Conservation (phyloP, 225 moss, liverwort and hornwort genomes). For the Neckera pumila region DNA sequence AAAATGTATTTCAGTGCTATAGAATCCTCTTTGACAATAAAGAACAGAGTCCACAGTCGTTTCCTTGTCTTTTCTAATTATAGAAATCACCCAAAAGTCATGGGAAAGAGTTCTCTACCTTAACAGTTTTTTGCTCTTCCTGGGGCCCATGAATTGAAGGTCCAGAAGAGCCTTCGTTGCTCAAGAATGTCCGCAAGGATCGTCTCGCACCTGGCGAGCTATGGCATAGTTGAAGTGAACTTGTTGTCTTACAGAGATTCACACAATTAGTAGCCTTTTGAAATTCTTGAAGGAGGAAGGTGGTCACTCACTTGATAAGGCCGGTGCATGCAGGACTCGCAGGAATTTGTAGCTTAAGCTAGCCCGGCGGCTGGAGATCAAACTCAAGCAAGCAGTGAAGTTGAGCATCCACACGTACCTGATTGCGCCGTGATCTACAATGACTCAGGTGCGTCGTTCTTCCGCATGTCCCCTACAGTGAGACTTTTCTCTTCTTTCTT, state of each 20-base stretch:
- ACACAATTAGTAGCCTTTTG: not conserved
- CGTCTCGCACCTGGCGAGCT: not conserved
- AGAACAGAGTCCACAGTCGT: not conserved
- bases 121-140: not conserved
- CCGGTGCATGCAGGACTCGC: not conserved
- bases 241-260: not conserved
- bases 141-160: not conserved
- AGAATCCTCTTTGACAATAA: not conserved
- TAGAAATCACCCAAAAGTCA: not conserved
- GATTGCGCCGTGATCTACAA: not conserved
- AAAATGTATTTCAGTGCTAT: not conserved
- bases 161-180: not conserved
- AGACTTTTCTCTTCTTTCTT: not conserved
- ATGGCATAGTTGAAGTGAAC: not conserved
- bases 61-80: not conserved
- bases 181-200: not conserved
- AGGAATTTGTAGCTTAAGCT: not conserved
- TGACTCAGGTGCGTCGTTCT: conserved; percentile 23
- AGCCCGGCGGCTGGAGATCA: not conserved
- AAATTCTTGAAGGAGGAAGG: not conserved
- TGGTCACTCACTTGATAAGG: not conserved
- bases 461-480: not conserved
- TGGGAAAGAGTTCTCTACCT: not conserved
- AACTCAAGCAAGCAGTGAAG: not conserved
- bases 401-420: not conserved